A percentile compares a stretch with the other conserved stretches of the same genome.
Evolutionary conservation across 768 basidiomycete genomes (phyloP).

Genomic region (Tephrocybe sp.): DNA sequence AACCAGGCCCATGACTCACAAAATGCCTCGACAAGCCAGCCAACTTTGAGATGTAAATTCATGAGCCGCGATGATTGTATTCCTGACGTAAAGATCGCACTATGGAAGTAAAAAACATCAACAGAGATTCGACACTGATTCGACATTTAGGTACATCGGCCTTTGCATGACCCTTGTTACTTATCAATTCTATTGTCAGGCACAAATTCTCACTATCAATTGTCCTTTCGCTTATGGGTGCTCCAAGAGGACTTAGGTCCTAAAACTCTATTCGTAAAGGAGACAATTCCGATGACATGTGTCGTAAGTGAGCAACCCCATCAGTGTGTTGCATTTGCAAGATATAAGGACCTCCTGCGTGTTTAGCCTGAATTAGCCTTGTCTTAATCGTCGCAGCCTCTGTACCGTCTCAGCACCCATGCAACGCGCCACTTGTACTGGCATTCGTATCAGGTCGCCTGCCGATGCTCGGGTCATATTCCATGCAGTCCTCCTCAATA

Average conservation of each 20-base stretch:
- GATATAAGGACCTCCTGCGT: slow-evolving; percentile 29
- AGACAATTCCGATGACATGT: slow-evolving; percentile 28
- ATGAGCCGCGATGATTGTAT: neutral
- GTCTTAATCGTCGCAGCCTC: slow-evolving; percentile 1
- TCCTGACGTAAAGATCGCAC: slow-evolving; percentile 6
- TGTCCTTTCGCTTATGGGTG: slow-evolving; percentile 27
- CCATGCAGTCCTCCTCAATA: slow-evolving; percentile 62
- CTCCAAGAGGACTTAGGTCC: slow-evolving; percentile 32
- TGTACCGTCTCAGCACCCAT: slow-evolving; percentile 21
- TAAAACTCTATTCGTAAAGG: slow-evolving; percentile 49
- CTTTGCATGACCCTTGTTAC: slow-evolving; percentile 12
- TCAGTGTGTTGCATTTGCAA: slow-evolving; percentile 35
- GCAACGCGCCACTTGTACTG: slow-evolving; percentile 52
- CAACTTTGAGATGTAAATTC: neutral
- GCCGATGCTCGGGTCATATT: slow-evolving; percentile 61
- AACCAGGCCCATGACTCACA: too few relatives aligned
- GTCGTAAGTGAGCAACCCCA: slow-evolving; percentile 39
- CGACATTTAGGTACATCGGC: slow-evolving; percentile 1
- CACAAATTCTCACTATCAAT: slow-evolving; percentile 31
- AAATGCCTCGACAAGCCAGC: too few relatives aligned
- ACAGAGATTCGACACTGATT: neutral
- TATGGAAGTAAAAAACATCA: neutral
- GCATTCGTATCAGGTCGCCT: slow-evolving; percentile 49
- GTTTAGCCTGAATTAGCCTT: slow-evolving; percentile 5
- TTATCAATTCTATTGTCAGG: slow-evolving; percentile 21